Conservation (phyloP, 495 filamentous ascomycete genomes). For the Aspergillus asperescens region DNA sequence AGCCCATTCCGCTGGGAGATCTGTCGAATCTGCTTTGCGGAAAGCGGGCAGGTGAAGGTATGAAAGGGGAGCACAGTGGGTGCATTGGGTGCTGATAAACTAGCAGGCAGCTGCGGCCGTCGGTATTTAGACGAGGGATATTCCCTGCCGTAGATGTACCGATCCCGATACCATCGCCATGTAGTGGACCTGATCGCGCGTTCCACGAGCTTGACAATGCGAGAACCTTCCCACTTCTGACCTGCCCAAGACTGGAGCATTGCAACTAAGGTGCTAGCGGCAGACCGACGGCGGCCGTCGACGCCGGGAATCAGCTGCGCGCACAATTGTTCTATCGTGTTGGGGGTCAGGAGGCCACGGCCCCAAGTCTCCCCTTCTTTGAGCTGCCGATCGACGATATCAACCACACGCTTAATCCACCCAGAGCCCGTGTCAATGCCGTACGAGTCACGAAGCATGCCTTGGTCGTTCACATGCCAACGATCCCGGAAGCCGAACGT, state of each 20-base stretch:
- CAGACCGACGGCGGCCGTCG: conserved; percentile 26
- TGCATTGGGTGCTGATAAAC: conserved; percentile 76
- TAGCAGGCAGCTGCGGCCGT: conserved; percentile 69
- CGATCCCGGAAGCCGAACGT: conserved; percentile 71
- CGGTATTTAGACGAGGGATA: conserved; percentile 58
- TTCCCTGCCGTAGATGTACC: conserved; percentile 57
- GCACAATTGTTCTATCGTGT: conserved; percentile 46
- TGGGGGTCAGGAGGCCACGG: conserved; percentile 59
- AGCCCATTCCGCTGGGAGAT: conserved; percentile 95
- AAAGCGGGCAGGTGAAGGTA: conserved; percentile 92
- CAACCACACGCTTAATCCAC: conserved; percentile 93
- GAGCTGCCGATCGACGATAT: conserved; percentile 89
- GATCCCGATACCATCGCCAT: conserved; percentile 87
- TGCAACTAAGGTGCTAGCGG: conserved; percentile 30
- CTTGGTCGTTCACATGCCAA: conserved; percentile 89
- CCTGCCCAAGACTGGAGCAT: conserved; percentile 66
- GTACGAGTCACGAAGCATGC: conserved; percentile 73
- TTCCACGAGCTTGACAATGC: conserved; percentile 80
- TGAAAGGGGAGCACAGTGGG: conserved; percentile 98
- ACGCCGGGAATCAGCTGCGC: conserved; percentile 39
- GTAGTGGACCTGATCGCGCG: conserved; percentile 69
- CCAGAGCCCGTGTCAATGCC: conserved; percentile 57
- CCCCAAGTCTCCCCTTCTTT: conserved; percentile 87
- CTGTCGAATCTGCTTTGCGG: conserved; percentile 86
- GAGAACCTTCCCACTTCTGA: conserved; percentile 80